Evolutionary conservation across 2,329 filamentous ascomycete genomes (phyloP).

Genomic region (Cladophialophora yegresii): DNA sequence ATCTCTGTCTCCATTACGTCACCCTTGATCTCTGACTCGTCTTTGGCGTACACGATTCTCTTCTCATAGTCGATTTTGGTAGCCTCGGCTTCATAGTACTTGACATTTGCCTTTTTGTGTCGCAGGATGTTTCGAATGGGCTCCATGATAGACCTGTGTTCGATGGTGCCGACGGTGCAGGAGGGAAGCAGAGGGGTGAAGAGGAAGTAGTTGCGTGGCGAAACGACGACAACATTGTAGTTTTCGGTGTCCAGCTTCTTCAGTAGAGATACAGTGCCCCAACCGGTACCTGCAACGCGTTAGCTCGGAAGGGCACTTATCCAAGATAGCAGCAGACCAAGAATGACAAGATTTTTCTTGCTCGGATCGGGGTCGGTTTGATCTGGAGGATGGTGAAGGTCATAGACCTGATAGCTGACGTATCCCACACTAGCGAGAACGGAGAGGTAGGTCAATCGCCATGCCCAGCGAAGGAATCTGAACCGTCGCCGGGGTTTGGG

Average conservation of each 20-base stretch:
- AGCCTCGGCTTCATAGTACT: conserved; percentile 97
- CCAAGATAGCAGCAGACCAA: conserved; percentile 63
- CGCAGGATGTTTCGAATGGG: conserved; percentile 93
- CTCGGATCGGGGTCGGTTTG: conserved; percentile 76
- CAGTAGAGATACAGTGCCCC: conserved; percentile 91
- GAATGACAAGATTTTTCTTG: conserved; percentile 96
- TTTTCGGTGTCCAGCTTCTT: conserved; percentile 99
- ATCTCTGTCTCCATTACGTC: conserved; percentile 80
- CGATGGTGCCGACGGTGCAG: conserved; percentile 94
- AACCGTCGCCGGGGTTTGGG: conserved; percentile 61
- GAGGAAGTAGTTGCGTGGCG: conserved; percentile 98
- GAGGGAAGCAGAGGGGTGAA: conserved; percentile 97
- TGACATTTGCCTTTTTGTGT: conserved; percentile 89
- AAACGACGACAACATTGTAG: conserved; percentile 98
- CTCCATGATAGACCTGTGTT: conserved; percentile 99
- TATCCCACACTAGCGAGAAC: conserved; percentile 69
- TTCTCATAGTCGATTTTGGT: conserved; percentile 89
- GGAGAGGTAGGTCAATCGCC: conserved; percentile 79
- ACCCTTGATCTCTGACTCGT: conserved; percentile 91
- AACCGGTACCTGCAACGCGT: conserved; percentile 73
- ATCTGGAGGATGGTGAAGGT: conserved; percentile 75
- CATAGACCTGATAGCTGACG: conserved; percentile 78
- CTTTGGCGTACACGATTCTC: conserved; percentile 83
- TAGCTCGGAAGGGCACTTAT: conserved; percentile 9
- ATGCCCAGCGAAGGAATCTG: conserved; percentile 73